These are phyloP conservation scores for Kurtzmaniella cleridarum DNA, from an alignment of 805 yeast genomes.

Conservation along the genomic window DNA sequence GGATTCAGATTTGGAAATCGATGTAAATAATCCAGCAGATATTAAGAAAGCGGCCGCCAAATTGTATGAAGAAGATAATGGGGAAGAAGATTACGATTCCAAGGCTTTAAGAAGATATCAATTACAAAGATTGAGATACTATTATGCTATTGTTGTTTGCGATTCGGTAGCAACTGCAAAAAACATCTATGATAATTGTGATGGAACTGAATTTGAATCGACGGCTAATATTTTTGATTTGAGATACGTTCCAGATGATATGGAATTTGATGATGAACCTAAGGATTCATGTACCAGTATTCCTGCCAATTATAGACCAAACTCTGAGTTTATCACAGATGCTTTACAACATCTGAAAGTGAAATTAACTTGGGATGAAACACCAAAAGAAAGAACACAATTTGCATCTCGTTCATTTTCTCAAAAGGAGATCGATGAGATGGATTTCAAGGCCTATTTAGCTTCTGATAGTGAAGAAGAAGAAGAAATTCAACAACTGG, in stretches of 20 bases:
- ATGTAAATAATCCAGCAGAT: slow-evolving; percentile 42
- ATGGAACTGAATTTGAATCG: slow-evolving; percentile 92
- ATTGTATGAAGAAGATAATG: slow-evolving; percentile 75
- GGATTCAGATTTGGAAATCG: slow-evolving; percentile 32
- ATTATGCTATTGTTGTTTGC: slow-evolving; percentile 85
- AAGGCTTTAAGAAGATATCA: slow-evolving; percentile 84
- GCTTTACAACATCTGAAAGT: slow-evolving; percentile 96
- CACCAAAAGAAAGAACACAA: slow-evolving; percentile 82
- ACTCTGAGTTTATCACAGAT: slow-evolving; percentile 74
- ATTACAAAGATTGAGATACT: slow-evolving; percentile 86
- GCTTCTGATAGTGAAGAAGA: slow-evolving; percentile 47
- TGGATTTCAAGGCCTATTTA: slow-evolving; percentile 88
- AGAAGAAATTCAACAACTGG: slow-evolving; percentile 29
- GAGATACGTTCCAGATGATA: slow-evolving; percentile 88
- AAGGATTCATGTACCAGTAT: slow-evolving; percentile 67
- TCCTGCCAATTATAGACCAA: slow-evolving; percentile 78
- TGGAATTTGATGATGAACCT: slow-evolving; percentile 73
- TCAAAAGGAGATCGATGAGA: slow-evolving; percentile 81
- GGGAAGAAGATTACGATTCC: slow-evolving; percentile 78
- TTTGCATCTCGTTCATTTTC: slow-evolving; percentile 77
- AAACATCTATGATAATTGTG: slow-evolving; percentile 77
- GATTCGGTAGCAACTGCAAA: slow-evolving; percentile 68
- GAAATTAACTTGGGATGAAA: slow-evolving; percentile 96
- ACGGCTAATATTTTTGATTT: slow-evolving; percentile 92
- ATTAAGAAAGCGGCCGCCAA: slow-evolving; percentile 61